Percentiles rank a stretch among this genome's conserved stretches.
These are phyloP conservation scores for Westerdykella sp. DNA, from an alignment of 2,329 filamentous ascomycete species.

Conservation along the genomic window DNA sequence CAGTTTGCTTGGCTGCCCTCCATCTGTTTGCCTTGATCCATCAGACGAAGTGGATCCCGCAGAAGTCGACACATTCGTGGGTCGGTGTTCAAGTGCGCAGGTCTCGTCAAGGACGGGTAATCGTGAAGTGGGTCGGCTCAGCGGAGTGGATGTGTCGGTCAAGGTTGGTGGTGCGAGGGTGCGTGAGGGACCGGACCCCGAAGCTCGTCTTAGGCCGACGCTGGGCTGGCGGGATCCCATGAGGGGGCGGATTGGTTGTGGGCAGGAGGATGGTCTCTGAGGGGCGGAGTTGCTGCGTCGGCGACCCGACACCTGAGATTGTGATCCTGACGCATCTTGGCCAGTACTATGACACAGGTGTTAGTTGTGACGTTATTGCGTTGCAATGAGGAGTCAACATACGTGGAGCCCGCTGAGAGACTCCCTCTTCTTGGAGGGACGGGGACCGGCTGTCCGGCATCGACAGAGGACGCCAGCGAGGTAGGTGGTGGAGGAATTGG, in stretches of 20 bases:
- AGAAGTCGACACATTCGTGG: slow-evolving; percentile 6
- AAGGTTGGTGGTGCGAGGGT: slow-evolving; percentile 16
- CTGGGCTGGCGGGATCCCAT: slow-evolving; percentile 27
- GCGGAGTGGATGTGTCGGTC: slow-evolving; percentile 17
- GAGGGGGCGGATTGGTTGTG: slow-evolving; percentile 19
- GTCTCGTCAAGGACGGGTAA: slow-evolving; percentile 27
- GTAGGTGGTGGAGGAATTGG: slow-evolving; percentile 27
- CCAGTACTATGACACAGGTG: slow-evolving; percentile 9
- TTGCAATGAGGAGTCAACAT: neutral
- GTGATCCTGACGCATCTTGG: slow-evolving; percentile 4
- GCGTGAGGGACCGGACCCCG: too few relatives aligned
- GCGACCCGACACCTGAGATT: slow-evolving; percentile 10
- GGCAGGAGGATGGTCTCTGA: slow-evolving; percentile 6
- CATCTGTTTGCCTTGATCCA: slow-evolving; percentile 1
- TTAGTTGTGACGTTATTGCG: slow-evolving; percentile 14
- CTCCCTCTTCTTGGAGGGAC: slow-evolving; percentile 17
- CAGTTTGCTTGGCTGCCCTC: slow-evolving; percentile 15
- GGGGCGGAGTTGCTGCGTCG: slow-evolving; percentile 26
- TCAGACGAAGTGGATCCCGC: slow-evolving; percentile 12
- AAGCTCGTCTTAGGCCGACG: slow-evolving; percentile 32
- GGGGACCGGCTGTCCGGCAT: slow-evolving; percentile 28
- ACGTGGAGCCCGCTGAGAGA: slow-evolving; percentile 19
- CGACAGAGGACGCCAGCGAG: slow-evolving; percentile 31
- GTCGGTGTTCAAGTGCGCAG: slow-evolving; percentile 15
- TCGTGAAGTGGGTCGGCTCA: slow-evolving; percentile 15